Base-by-base conservation (phyloP, 2,329 filamentous ascomycete genomes). In the Botryotinia convoluta region DNA sequence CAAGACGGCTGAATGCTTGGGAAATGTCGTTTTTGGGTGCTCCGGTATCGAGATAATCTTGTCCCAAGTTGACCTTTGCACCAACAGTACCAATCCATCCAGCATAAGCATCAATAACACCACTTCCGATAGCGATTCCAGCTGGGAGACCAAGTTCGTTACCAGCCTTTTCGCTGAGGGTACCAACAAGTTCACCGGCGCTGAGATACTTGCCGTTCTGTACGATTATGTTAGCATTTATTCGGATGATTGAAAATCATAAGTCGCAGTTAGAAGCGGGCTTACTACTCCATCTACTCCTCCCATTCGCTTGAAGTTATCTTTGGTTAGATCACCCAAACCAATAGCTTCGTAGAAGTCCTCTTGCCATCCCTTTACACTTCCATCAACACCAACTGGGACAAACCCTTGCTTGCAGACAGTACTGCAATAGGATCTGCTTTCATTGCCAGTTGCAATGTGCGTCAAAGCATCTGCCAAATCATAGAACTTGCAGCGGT, bases 41-140 rank as follows among this genome's bases (percentile, higher is more conserved):
- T 51, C 87, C 87, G 74, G 88, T 86, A 80, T 92, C 91, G 57
- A 95, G 87, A 65, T 92, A 87, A 72, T 92, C 89, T 73, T 86
- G 84, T 59, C 87, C 86, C 26, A 97, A 88, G 77, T 94, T 88
- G 78, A 98, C 93, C 83, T 98, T 98, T 74, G 96, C 95, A 74
- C 96, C 96, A n/a, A 99, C 96, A 1, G 96, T 98, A 75, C 96
- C 96, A 78, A 99, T 96, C 96, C 96, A 99, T 76, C 96, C 96
- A 74, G 96, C 96, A 80, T 99, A 99, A 29, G 96, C 96, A 82
- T 99, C 96, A 80, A 99, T 99, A 76, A 99, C 96, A 82, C 95
- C 95, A 80, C 94, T 97, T 71, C 96, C 96, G 72, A 99, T 92
- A 29, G 96, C 94, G 78, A 98, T 96, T 57, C 95, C 95, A 32